Base-by-base conservation (phyloP, 2,329 filamentous ascomycete genomes). In the Aspergillus oerlinghausenensis region DNA sequence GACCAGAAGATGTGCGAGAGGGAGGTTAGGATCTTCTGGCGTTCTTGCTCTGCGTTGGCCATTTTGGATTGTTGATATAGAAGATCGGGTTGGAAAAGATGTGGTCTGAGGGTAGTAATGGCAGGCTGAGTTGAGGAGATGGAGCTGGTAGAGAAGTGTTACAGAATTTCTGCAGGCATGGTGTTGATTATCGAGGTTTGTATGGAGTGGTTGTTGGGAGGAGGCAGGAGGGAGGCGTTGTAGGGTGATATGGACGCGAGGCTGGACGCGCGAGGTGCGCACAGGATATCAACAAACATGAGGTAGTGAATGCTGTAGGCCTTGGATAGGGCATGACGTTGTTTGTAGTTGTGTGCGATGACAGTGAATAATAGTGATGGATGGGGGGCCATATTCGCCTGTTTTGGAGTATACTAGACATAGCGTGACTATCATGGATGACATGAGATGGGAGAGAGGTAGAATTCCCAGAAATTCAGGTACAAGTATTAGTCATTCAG, bases 31-130 rank as follows among this genome's bases (percentile, higher is more conserved):
- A 50, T 55, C 3, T n/a, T 8, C 7, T 48, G 19, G 40, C 58
- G 52, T 19, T 62, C 57, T n/a, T 28, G 19, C 5, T 38, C 25
- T 10, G 54, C 8, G 45, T 50, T 54, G n/a, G 49, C 40, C 57
- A 61, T 59, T 49, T 43, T 55, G 23, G 45, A 40, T 53, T 32
- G 19, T 32, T 14, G 38, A n/a, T 19, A 40, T 28, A 55, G 29
- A 49, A 28, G 40, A 4, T 28, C 25, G 10, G 26, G 2, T 21
- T n/a, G 10, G 11, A 25, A 19, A 21, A 43, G 40, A 43, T 9
- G 17, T 7, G 40, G 9, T 43, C 17, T n/a, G 7, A 10, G n/a
- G 9, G 17, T 43, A 4, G 40, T 1, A 21, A 43, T 2, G n/a
- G 42, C 19, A 47, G 42, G 43, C 21, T 21, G 21, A 14, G 43